phyloP scores from a whole-genome alignment of 495 filamentous ascomycete genomes.

The Penicillium taxi region DNA sequence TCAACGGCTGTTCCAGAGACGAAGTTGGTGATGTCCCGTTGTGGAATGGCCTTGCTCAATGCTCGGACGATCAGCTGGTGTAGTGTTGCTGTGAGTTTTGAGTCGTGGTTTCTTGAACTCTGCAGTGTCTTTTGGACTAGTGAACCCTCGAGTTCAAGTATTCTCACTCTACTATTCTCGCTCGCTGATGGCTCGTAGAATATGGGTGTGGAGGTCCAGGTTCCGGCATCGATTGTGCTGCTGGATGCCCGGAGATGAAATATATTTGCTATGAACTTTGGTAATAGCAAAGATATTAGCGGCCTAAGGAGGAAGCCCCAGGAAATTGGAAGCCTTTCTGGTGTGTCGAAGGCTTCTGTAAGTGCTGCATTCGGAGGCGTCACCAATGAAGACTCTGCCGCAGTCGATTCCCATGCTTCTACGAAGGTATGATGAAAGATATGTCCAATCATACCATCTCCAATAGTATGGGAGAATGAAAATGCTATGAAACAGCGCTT shows the following conservation, averaged over 20 bases:
- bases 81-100: conserved; percentile 16
- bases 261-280: conserved; percentile 6
- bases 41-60: conserved; percentile 13
- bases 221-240: conserved; percentile 14
- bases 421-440: conserved; percentile 18
- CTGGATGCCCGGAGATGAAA: conserved; percentile 14
- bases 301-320: conserved; percentile 17
- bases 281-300: conserved; percentile 10
- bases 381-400: conserved; percentile 2
- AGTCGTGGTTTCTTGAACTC: conserved; percentile 8
- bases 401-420: conserved; percentile 6
- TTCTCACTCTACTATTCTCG: conserved; percentile 6
- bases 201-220: conserved; percentile 17
- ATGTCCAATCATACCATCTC: conserved; percentile 18
- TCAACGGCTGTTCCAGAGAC: conserved; percentile 19
- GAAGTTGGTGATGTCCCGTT: conserved; percentile 11
- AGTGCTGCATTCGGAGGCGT: conserved; percentile 5
- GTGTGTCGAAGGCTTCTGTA: conserved; percentile 16
- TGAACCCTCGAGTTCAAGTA: conserved; percentile 16
- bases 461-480: conserved; percentile 18
- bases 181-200: conserved; percentile 9
- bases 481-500: conserved; percentile 17
- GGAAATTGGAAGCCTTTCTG: conserved; percentile 19
- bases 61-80: conserved; percentile 19
- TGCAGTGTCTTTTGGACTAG: conserved; percentile 9